Base-by-base conservation (phyloP, 768 basidiomycete genomes). In the Hygrocybe coccinea region DNA sequence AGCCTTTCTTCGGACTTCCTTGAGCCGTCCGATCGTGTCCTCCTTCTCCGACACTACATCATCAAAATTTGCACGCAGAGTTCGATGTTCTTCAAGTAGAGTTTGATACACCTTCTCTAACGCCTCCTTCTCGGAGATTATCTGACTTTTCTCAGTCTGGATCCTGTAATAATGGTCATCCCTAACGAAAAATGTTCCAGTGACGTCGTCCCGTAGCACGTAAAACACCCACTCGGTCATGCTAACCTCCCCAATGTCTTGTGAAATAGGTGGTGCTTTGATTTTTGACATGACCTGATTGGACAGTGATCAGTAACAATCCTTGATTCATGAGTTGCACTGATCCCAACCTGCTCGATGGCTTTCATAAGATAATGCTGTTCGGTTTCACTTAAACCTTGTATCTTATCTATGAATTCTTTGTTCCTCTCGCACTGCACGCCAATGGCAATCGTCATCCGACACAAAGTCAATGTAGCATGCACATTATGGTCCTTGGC, bases 331-430 rank as follows among this genome's bases (percentile, higher is more conserved):
- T 5, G 29, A 36, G 21, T n/a, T 15, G 21, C 44, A 52, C 38
- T 33, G 11, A 36, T 68, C 79, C 52, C 56, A n/a, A 91, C 93
- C 78, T 91, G 88, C 70, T 97, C 94, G 56, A 97, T 95, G 38
- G 91, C 89, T 70, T 82, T 87, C 95, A 97, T 97, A 52, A 97
- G 74, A 64, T 84, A 78, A 67, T 92, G 89, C 72, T 97, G 94
- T 65, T 93, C 86, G 15, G 73, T 78, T 69, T 95, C 89, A 57
- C 82, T 86, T 59, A 97, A 69, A 2, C 81, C 79, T 64, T 95
- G 93, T 35, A 97, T 97, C 71, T 84, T 88, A 66, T 84, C 85
- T 58, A 97, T 93, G 60, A 95, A 87, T 59, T 86, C 82, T 73
- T 91, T 84, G 64, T 95, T 95, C 68, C 82, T 82, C 67, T 89